Evolutionary conservation across 2,329 filamentous ascomycete species (phyloP).

Genomic region (Diaporthe vexans): DNA sequence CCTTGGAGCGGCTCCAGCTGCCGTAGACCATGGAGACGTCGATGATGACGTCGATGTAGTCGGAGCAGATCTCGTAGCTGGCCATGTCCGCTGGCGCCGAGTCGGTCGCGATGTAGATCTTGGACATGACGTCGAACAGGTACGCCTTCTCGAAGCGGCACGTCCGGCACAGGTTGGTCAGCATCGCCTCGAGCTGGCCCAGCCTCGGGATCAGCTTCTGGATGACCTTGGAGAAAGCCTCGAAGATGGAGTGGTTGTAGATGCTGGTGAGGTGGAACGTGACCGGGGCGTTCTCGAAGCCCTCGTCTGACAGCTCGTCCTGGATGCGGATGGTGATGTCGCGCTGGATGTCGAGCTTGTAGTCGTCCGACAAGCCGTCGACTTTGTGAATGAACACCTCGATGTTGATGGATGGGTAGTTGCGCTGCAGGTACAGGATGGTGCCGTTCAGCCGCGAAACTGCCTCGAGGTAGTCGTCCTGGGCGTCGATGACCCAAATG

Average conservation of each 20-base stretch:
- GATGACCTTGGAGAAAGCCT: constrained; percentile 98
- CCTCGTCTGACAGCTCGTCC: constrained; percentile 93
- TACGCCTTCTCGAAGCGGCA: constrained; percentile 99
- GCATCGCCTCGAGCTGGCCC: constrained; percentile 90
- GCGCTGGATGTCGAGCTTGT: constrained; percentile 94
- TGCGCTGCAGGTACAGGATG: constrained; percentile 88
- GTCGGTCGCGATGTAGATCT: constrained; percentile 98
- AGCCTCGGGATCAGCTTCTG: constrained; percentile 97
- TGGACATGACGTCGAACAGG: constrained; percentile 96
- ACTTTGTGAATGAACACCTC: constrained; percentile 99
- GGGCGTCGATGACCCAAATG: constrained; percentile 98
- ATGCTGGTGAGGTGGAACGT: constrained; percentile 98
- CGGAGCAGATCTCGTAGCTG: constrained; percentile 97
- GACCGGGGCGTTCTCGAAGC: constrained; percentile 93
- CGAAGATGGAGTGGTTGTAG: constrained; percentile 97
- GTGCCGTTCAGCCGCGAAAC: constrained; percentile 89
- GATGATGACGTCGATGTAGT: constrained; percentile 98
- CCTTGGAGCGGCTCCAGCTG: constrained; percentile 72
- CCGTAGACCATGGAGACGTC: constrained; percentile 97
- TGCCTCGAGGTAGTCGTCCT: constrained; percentile 96
- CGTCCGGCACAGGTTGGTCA: constrained; percentile 93
- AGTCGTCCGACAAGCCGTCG: constrained; percentile 96
- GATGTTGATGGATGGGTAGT: constrained; percentile 94
- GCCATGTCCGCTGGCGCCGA: constrained; percentile 93
- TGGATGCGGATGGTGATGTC: constrained; percentile 97